Conservation (phyloP, 2,329 filamentous ascomycete genomes). For the Aspergillus glaucus region DNA sequence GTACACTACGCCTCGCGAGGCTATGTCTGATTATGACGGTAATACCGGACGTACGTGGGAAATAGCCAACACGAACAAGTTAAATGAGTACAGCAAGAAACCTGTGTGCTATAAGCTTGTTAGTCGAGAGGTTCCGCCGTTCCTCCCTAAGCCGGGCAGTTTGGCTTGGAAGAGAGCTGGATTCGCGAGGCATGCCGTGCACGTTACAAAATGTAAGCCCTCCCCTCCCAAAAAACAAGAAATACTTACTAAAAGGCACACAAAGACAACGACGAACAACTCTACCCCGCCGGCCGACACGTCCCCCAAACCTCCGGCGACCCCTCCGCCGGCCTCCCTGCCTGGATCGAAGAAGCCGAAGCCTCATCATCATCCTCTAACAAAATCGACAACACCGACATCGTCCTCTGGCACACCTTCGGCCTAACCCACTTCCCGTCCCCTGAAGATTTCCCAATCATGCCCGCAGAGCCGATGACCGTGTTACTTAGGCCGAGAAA, state of each 20-base stretch:
- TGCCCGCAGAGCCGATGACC: conserved; percentile 82
- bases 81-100: conserved; percentile 83
- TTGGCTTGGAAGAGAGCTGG: conserved; percentile 85
- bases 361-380: conserved; percentile 49
- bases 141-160: conserved; percentile 74
- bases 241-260: background rate
- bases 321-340: conserved; percentile 63
- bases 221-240: background rate
- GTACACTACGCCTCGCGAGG: conserved; percentile 62
- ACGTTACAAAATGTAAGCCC: conserved; percentile 77
- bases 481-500: conserved; percentile 71
- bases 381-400: conserved; percentile 70
- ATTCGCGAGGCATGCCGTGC: conserved; percentile 79
- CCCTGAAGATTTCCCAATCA: conserved; percentile 86
- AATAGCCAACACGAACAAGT: conserved; percentile 73
- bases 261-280: conserved; percentile 68
- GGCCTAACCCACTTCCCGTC: conserved; percentile 83
- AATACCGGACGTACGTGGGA: conserved; percentile 80
- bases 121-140: conserved; percentile 69
- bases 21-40: conserved; percentile 74
- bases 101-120: conserved; percentile 84
- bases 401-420: conserved; percentile 93
- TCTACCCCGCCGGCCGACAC: conserved; percentile 80
- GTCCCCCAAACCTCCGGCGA: conserved; percentile 82
- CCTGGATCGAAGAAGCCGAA: conserved; percentile 59